These are phyloP conservation scores for Hsuehochloa calcarea DNA, from an alignment of 176 grass and related monocot genomes.

Conservation along the genomic window DNA sequence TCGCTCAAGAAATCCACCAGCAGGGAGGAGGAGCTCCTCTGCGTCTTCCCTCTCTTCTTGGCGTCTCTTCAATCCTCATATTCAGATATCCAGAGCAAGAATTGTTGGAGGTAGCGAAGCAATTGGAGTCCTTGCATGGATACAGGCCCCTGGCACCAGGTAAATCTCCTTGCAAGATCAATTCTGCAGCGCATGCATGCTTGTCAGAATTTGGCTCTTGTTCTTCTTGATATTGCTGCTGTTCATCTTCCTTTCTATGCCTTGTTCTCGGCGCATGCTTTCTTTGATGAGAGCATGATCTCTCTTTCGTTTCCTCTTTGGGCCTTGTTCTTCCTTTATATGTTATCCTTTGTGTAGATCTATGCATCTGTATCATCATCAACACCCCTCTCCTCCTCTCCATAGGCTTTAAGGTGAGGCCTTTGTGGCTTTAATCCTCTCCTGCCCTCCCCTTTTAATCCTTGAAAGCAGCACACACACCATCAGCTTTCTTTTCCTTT, in stretches of 20 bases:
- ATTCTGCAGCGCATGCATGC: not conserved
- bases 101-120: constrained; percentile 15
- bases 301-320: constrained; percentile 30
- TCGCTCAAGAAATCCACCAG: constrained; percentile 32
- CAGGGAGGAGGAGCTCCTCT: not conserved
- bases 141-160: constrained; percentile 82
- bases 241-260: constrained; percentile 28
- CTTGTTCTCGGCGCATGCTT: constrained; percentile 34
- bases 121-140: constrained; percentile 61
- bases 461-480: constrained; percentile 76
- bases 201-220: constrained; percentile 21
- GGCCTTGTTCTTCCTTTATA: constrained; percentile 42
- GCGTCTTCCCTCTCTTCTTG: constrained; percentile 28
- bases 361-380: constrained; percentile 48
- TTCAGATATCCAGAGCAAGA: constrained; percentile 16
- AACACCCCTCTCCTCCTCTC: constrained; percentile 43
- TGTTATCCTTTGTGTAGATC: constrained; percentile 54
- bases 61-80: not conserved
- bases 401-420: constrained; percentile 58
- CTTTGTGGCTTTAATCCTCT: constrained; percentile 65
- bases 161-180: constrained; percentile 46
- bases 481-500: constrained; percentile 62
- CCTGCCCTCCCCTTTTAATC: constrained; percentile 53
- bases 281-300: constrained; percentile 30
- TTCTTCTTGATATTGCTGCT: constrained; percentile 37